A percentile compares a stretch with the other conserved stretches of the same genome.
These are phyloP conservation scores for Zancudomyces culisetae DNA, from an alignment of 371 early-diverging fungal genomes.

Conservation along the genomic window DNA sequence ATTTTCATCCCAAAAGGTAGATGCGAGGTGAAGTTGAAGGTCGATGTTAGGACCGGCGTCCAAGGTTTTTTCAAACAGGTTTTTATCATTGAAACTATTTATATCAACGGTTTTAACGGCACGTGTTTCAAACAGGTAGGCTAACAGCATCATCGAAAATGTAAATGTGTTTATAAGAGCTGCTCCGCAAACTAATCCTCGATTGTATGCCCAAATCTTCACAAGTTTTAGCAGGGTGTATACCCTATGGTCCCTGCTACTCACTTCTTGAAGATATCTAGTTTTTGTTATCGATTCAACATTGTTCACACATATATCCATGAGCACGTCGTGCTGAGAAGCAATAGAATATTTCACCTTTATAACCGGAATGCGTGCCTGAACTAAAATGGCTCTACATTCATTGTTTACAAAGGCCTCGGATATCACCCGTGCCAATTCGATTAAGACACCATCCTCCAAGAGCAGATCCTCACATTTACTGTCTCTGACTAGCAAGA, in stretches of 20 bases:
- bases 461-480: no score
- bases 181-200: neutral
- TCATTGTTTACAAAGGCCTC: neutral
- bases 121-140: neutral
- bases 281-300: neutral
- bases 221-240: neutral
- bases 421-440: neutral
- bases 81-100: no score
- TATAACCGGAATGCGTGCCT: neutral
- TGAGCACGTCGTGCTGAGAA: neutral
- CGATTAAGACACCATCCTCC: neutral
- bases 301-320: neutral
- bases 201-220: neutral
- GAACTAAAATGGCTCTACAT: neutral
- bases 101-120: neutral
- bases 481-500: neutral
- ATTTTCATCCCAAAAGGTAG: no score
- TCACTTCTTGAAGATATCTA: neutral
- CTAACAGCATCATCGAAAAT: neutral
- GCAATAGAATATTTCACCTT: neutral
- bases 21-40: no score
- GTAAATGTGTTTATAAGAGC: neutral
- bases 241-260: neutral
- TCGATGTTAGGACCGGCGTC: no score
- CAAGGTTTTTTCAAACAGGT: no score